Evolutionary conservation across 31 red algal species (phyloP).

Genomic region (Bonnemaisonia californica): DNA sequence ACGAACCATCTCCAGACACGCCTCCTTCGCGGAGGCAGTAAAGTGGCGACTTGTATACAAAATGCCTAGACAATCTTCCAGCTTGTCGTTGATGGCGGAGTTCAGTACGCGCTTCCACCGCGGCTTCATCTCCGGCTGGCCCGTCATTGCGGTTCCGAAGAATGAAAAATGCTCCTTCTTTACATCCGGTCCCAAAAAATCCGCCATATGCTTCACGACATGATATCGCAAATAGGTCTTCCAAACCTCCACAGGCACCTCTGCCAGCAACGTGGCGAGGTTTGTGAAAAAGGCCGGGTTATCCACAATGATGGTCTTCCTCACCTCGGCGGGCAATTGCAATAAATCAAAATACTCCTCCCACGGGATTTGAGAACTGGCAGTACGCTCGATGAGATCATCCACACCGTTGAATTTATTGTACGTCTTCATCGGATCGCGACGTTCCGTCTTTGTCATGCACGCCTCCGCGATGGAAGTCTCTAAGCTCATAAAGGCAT

Average conservation of each 20-base stretch:
- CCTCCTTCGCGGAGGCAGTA: constrained; percentile 53
- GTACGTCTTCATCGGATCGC: constrained; percentile 76
- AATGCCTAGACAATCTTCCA: constrained; percentile 74
- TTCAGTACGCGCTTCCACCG: constrained; percentile 79
- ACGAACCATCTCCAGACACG: constrained; percentile 70
- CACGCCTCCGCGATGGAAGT: constrained; percentile 78
- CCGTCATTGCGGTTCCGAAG: constrained; percentile 67
- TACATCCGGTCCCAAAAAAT: constrained; percentile 32
- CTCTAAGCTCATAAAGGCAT: constrained; percentile 72
- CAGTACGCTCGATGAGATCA: constrained; percentile 38
- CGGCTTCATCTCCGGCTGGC: constrained; percentile 69
- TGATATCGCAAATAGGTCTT: constrained; percentile 65
- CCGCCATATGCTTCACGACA: constrained; percentile 40
- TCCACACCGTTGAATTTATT: constrained; percentile 65
- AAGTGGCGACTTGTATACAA: constrained; percentile 77
- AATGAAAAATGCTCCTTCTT: constrained; percentile 74
- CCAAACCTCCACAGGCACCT: constrained; percentile 47
- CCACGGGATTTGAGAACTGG: constrained; percentile 53
- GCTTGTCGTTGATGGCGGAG: constrained; percentile 24
- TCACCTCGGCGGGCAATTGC: constrained; percentile 36
- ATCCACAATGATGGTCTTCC: constrained; percentile 66
- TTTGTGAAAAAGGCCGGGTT: constrained; percentile 58
- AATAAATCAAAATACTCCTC: constrained; percentile 49
- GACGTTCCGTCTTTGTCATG: constrained; percentile 70
- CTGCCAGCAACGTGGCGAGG: constrained; percentile 41